Evolutionary conservation across 208 protist genomes (phyloP).

Genomic region (Balamuthia mandrillaris): DNA sequence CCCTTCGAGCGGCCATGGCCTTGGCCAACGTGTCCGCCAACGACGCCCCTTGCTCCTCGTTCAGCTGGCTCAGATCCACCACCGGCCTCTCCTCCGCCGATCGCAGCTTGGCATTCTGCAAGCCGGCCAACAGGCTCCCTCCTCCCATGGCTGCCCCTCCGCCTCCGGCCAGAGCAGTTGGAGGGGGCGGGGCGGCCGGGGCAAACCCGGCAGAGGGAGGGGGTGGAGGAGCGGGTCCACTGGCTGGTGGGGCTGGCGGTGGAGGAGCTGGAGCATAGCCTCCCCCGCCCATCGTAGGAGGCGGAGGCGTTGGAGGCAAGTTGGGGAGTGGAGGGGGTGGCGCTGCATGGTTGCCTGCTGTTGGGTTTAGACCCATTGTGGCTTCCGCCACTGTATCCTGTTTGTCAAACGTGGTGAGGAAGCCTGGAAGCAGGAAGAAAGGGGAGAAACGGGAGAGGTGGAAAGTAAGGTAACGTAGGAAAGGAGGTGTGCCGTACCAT

Average conservation of each 20-base stretch:
- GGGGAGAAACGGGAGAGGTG: too few relatives aligned
- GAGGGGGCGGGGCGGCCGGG: background rate
- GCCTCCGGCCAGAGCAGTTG: background rate
- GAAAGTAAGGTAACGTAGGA: too few relatives aligned
- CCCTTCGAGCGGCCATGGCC: background rate
- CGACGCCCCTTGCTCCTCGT: background rate
- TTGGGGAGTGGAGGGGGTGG: background rate
- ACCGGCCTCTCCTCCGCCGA: background rate
- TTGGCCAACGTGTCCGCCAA: background rate
- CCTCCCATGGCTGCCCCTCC: background rate
- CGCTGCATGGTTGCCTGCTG: too few relatives aligned
- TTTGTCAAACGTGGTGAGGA: too few relatives aligned
- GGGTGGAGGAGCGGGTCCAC: background rate
- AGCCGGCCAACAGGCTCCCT: background rate
- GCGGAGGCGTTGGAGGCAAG: background rate
- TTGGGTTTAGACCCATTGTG: constrained; percentile 1
- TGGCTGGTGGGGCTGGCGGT: background rate
- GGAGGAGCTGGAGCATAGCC: background rate
- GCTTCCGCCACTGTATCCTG: background rate
- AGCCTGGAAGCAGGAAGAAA: too few relatives aligned
- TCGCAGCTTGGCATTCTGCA: background rate
- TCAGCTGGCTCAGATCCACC: background rate
- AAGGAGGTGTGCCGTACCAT: too few relatives aligned
- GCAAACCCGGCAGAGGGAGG: background rate
- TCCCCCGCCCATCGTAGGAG: background rate